These are phyloP conservation scores for Kodamaea jinghongensis DNA, from an alignment of 805 yeast species.

Conservation along the genomic window DNA sequence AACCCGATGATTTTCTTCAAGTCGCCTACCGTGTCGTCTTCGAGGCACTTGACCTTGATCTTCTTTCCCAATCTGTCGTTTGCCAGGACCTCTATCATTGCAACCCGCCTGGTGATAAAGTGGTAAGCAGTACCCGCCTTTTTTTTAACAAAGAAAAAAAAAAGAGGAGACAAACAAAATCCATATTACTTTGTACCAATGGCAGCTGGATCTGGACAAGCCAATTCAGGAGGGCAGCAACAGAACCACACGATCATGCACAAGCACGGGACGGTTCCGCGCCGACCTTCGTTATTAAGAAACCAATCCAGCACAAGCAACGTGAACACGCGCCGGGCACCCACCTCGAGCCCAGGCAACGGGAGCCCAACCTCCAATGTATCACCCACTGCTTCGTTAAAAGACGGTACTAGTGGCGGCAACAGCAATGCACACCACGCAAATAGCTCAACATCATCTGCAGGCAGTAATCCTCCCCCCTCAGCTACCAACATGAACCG, in stretches of 20 bases:
- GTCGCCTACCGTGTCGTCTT: conserved; percentile 84
- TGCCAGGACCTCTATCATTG: conserved; percentile 42
- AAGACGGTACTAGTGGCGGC: conserved; percentile 1
- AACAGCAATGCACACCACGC: not conserved
- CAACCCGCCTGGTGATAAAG: not conserved
- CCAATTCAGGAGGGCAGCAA: too few species aligned
- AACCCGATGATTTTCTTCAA: conserved; percentile 79
- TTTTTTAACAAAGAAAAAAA: too few species aligned
- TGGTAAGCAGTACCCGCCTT: too few species aligned
- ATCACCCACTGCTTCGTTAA: conserved; percentile 3
- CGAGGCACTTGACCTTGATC: conserved; percentile 82
- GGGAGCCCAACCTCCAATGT: conserved; percentile 3
- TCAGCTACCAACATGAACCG: conserved; percentile 1
- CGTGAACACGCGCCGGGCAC: not conserved
- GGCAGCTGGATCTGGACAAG: too few species aligned
- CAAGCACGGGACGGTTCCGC: conserved; percentile 1
- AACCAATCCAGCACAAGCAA: conserved; percentile 6
- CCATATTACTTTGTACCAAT: too few species aligned
- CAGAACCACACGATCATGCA: not conserved
- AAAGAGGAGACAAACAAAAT: too few species aligned
- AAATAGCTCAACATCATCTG: not conserved
- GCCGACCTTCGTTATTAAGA: conserved; percentile 7
- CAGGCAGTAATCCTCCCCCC: not conserved
- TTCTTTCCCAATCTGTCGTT: conserved; percentile 76
- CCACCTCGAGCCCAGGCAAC: not conserved